phyloP scores from a whole-genome alignment of 2,329 filamentous ascomycete genomes.

The Pseudocercospora fuligena region DNA sequence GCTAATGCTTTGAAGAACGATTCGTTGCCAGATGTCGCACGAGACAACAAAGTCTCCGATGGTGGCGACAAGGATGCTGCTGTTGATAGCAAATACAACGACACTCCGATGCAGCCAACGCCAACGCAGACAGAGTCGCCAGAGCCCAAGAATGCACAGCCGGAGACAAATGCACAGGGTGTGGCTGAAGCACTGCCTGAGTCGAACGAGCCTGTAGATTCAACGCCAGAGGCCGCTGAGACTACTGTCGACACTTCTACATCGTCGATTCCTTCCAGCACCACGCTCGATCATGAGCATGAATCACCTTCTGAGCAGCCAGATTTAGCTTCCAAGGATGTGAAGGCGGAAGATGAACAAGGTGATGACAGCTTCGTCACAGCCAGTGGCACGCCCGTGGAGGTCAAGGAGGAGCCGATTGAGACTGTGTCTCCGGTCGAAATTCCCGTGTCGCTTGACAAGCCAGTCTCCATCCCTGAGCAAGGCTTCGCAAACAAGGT shows the following conservation, averaged over 20 bases:
- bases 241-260: not conserved
- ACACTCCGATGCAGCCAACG: slow-evolving; percentile 3
- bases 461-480: not conserved
- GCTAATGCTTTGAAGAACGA: slow-evolving; percentile 12
- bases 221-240: not conserved
- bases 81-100: slow-evolving; percentile 5
- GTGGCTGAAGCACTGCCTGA: not conserved
- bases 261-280: not conserved
- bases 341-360: slow-evolving; percentile 30
- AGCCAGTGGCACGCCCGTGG: slow-evolving; percentile 33
- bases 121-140: not conserved
- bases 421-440: not conserved
- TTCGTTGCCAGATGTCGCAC: not conserved
- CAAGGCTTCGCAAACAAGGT: too few species aligned
- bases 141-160: not conserved
- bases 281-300: not conserved
- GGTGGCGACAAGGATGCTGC: not conserved
- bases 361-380: slow-evolving; percentile 42
- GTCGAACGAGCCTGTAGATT: not conserved
- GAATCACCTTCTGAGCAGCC: slow-evolving; percentile 7
- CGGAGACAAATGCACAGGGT: not conserved
- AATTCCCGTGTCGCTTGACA: not conserved
- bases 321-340: slow-evolving; percentile 10
- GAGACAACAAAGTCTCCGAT: slow-evolving; percentile 5
- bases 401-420: slow-evolving; percentile 1